Base-by-base conservation (phyloP, 192 early-diverging fungal species). In the Coemansia sp. region DNA sequence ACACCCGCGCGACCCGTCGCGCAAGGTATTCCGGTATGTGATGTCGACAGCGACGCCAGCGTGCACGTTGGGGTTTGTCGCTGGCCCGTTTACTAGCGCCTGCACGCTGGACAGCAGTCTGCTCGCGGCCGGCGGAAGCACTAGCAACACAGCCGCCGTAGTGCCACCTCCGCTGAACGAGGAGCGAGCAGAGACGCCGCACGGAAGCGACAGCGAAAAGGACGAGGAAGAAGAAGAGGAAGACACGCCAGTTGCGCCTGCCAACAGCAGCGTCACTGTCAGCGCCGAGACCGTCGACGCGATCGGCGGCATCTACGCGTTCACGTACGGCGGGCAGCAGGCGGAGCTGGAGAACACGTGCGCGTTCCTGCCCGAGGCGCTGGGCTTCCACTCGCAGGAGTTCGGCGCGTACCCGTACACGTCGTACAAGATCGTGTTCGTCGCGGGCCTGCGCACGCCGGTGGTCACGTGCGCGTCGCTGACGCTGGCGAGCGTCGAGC, bases 311-410 rank as follows among this genome's bases (percentile, higher is more conserved):
- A 80, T 87, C 43, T 94, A 88, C 83, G 93, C 86, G 0, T 96
- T 96, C 63, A 87, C 87, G 38, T 68, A 84, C 28, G 88, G 90
- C 6, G 91, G 90, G 23, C 72, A 78, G 10, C 71, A 80, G 9
- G 79, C 82, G 6, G 91, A 93, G 61, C 84, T 94, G 19, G 83
- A 77, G 39, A 72, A 85, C 46, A 92, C 90, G 23, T 86, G 86
- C 52, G 68, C 75, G n/a, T 91, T 91, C 67, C 67, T 84, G 16
- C 67, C 90, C 19, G 82, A 84, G 52, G 77, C 77, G 19, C 83
- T 95, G 77, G 91, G 89, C 28, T 95, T 95, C 70, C 91, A 89
- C 76, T 89, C 93, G 69, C 91, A 92, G 66, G 95, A 93, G 80
- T 90, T 92, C 53, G 95, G 94, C 0, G 91, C 92, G 13, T 98